Conservation (phyloP, 345 rosid genomes). For the Odontarrhena argentea region DNA sequence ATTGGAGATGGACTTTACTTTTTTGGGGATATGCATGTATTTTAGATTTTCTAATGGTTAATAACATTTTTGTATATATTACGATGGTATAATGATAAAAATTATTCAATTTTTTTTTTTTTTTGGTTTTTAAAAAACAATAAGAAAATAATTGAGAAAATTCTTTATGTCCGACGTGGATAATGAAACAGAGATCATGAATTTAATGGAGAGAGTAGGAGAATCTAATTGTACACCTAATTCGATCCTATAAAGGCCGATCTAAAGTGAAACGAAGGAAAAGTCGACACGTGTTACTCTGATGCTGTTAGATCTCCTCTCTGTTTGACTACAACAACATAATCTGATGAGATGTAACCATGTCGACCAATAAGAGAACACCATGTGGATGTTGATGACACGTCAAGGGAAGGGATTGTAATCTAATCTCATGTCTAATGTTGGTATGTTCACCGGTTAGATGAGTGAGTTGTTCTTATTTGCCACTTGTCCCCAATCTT, state of each 20-base stretch:
- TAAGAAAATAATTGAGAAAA: background rate
- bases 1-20: no score
- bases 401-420: constrained; percentile 11
- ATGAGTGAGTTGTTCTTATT: constrained; percentile 26
- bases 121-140: background rate
- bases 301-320: constrained; percentile 25
- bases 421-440: constrained; percentile 28
- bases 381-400: constrained; percentile 35
- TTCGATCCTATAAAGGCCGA: constrained; percentile 17
- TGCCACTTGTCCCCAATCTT: constrained; percentile 32
- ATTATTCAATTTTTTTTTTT: no score
- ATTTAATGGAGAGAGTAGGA: background rate
- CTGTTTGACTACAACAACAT: constrained; percentile 24
- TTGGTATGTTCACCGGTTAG: constrained; percentile 12
- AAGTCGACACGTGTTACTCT: constrained; percentile 24
- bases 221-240: constrained; percentile 31
- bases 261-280: constrained; percentile 7
- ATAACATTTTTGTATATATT: no score
- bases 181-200: constrained; percentile 4
- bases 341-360: constrained; percentile 35
- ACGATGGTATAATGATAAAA: no score
- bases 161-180: constrained; percentile 19
- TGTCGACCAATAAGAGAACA: constrained; percentile 17
- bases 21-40: background rate
- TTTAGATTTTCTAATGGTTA: background rate